A percentile compares a stretch with the other conserved stretches of the same genome.
Conservation (phyloP, 1,284 basidiomycete genomes). For the Sanghuangporus baumii region DNA sequence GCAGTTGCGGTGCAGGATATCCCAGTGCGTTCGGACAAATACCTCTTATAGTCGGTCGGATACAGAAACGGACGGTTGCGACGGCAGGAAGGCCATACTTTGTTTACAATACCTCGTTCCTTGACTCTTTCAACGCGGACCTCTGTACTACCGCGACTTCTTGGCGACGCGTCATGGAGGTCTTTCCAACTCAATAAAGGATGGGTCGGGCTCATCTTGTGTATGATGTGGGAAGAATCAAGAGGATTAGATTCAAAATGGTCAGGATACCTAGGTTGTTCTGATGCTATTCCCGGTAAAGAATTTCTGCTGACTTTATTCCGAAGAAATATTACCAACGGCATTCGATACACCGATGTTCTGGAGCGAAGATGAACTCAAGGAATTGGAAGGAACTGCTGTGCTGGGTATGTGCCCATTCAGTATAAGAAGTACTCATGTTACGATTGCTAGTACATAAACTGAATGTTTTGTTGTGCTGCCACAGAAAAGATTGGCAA, state of each 20-base stretch:
- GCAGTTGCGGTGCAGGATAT: conserved; percentile 69
- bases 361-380: conserved; percentile 74
- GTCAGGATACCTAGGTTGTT: conserved; percentile 58
- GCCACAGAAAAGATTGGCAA: conserved; percentile 79
- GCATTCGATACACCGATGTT: conserved; percentile 93
- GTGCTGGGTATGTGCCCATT: conserved; percentile 61
- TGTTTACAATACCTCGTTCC: conserved; percentile 82
- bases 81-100: conserved; percentile 56
- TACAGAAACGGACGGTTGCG: not conserved
- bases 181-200: conserved; percentile 54
- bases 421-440: not conserved
- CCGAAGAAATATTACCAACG: conserved; percentile 58
- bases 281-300: conserved; percentile 1
- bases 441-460: not conserved
- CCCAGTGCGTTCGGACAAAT: conserved; percentile 43
- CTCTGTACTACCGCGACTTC: conserved; percentile 52
- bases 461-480: conserved; percentile 11
- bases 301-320: not conserved
- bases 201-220: conserved; percentile 86
- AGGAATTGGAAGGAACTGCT: conserved; percentile 78
- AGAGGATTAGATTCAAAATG: conserved; percentile 55
- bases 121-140: conserved; percentile 79
- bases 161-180: conserved; percentile 62
- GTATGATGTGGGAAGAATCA: conserved; percentile 92
- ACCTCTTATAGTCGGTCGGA: not conserved